These are phyloP conservation scores for Lentithecium fluviatile DNA, from an alignment of 495 filamentous ascomycete genomes.

Conservation along the genomic window DNA sequence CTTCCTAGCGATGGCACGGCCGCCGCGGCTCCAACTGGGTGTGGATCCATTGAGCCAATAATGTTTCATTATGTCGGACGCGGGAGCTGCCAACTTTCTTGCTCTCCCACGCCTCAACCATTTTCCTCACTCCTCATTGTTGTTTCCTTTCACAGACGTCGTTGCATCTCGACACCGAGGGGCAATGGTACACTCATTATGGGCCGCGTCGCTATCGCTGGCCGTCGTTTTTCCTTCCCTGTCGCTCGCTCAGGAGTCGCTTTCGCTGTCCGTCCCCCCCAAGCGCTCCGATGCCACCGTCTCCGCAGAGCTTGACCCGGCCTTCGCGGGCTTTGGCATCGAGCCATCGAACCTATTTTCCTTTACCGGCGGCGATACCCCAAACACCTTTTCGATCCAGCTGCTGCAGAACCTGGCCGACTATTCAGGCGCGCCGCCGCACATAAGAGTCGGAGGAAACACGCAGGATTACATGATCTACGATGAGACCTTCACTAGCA, in stretches of 20 bases:
- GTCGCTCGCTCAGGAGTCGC: constrained; percentile 12
- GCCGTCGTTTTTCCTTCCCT: constrained; percentile 1
- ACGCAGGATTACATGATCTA: constrained; percentile 46
- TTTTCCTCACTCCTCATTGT: too few species aligned
- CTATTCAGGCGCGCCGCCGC: constrained; percentile 41
- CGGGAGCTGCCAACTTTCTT: too few species aligned
- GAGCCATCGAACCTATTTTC: constrained; percentile 48
- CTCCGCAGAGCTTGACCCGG: constrained; percentile 17
- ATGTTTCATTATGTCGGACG: too few species aligned
- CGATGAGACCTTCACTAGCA: constrained; percentile 31
- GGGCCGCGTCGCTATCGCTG: neutral
- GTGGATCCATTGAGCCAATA: too few species aligned
- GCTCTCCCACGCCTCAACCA: too few species aligned
- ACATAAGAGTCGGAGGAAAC: constrained; percentile 46
- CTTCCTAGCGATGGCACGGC: too few species aligned
- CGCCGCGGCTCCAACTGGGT: too few species aligned
- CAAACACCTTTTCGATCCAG: constrained; percentile 41
- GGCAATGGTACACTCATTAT: constrained; percentile 18
- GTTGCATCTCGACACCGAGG: constrained; percentile 1
- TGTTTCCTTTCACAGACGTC: too few species aligned
- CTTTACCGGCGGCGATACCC: constrained; percentile 37
- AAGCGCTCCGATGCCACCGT: constrained; percentile 24
- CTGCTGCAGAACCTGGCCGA: constrained; percentile 44
- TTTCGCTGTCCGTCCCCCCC: constrained; percentile 17
- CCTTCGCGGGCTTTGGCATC: constrained; percentile 46